Base-by-base conservation (phyloP, 208 protist genomes). In the Vickermania spadyakhi region DNA sequence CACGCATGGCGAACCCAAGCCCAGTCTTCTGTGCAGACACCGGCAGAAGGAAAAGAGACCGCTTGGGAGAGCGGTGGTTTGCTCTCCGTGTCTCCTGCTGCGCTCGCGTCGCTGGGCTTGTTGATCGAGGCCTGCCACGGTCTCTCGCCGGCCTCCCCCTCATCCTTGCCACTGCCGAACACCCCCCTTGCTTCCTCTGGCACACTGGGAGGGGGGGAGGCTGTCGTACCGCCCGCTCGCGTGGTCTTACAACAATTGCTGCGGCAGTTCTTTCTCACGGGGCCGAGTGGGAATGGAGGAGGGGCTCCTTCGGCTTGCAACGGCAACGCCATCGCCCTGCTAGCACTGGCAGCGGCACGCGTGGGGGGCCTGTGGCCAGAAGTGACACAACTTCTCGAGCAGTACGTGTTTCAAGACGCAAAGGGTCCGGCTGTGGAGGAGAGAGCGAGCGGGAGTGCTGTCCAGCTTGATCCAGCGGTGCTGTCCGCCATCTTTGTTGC, bases 401-500 rank as follows among this genome's bases (percentile, higher is more conserved):
- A n/a, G n/a, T n/a, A n/a, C n/a, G n/a, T n/a, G n/a, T n/a, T n/a
- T n/a, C n/a, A n/a, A n/a, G n/a, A n/a, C n/a, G n/a, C n/a, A n/a
- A n/a, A n/a, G n/a, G n/a, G n/a, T n/a, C n/a, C n/a, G n/a, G n/a
- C n/a, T n/a, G n/a, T n/a, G n/a, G n/a, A n/a, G n/a, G n/a, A n/a
- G n/a, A n/a, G n/a, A n/a, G n/a, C n/a, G 36, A 7, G 11, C 18
- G 36, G 7, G 18, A 45, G 11, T 45, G 36, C 36, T 7, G 36
- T 45, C 11, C 36, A 45, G 36, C 36, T 86, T 2, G 81, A 89
- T 29, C 77, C 77, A 1, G 53, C 62, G 2, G 70, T 89, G 2
- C 81, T 81, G 36, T 74, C 79, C 0, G 77, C 75, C 29, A 5
- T 92, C 5, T 92, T 83, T 69, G 45, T 51, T 1, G 63, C 58